phyloP scores from a whole-genome alignment of 345 rosid genomes.

The Cochlearia excelsa region DNA sequence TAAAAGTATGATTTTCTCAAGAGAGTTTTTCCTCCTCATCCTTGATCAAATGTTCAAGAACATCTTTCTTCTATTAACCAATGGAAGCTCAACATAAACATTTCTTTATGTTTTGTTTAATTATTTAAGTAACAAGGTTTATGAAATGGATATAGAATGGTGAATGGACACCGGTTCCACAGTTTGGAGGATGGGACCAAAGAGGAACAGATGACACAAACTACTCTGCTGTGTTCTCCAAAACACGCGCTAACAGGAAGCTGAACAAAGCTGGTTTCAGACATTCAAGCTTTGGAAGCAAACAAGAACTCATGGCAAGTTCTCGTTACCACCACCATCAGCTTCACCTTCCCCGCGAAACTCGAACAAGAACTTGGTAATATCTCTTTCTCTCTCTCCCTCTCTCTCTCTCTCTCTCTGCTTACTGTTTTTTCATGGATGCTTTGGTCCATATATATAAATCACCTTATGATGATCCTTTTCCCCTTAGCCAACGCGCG shows the following conservation, averaged over 20 bases:
- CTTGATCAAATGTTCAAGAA: constrained; percentile 21
- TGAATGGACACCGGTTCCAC: constrained; percentile 58
- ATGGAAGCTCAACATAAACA: constrained; percentile 21
- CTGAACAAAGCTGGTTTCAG: constrained; percentile 25
- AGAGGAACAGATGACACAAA: constrained; percentile 42
- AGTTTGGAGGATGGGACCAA: constrained; percentile 82
- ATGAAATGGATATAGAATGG: constrained; percentile 33
- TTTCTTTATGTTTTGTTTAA: not conserved
- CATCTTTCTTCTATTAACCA: constrained; percentile 29
- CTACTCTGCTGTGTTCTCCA: constrained; percentile 62
- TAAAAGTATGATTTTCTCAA: constrained; percentile 1
- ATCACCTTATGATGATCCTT: constrained; percentile 33
- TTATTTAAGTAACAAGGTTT: not conserved
- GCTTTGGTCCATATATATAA: constrained; percentile 21
- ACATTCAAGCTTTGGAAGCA: constrained; percentile 49
- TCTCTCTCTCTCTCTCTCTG: not conserved
- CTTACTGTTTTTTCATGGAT: constrained; percentile 4
- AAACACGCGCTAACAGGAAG: constrained; percentile 72
- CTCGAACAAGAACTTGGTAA: constrained; percentile 49
- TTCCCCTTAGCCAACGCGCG: constrained; percentile 51
- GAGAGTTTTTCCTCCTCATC: constrained; percentile 19
- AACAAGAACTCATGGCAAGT: constrained; percentile 43
- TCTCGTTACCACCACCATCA: constrained; percentile 30
- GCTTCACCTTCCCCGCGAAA: constrained; percentile 27
- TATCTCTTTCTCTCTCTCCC: constrained; percentile 1